phyloP scores from a whole-genome alignment of 2,329 filamentous ascomycete species.

The Phialophora tarda region DNA sequence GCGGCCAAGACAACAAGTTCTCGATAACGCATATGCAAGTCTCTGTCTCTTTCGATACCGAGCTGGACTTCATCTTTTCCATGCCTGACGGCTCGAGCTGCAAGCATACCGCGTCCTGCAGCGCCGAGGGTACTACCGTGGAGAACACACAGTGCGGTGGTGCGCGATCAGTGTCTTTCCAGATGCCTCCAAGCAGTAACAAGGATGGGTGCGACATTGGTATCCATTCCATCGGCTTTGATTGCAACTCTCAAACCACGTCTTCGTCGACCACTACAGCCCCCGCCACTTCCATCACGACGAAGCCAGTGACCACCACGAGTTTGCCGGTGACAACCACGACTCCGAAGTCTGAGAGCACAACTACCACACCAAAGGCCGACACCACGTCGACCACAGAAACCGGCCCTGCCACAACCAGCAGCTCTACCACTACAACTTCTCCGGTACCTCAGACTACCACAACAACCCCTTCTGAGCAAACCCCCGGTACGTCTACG shows the following conservation, averaged over 20 bases:
- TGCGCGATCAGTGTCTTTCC: conserved; percentile 78
- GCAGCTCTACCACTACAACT: conserved; percentile 1
- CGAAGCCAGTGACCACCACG: conserved; percentile 48
- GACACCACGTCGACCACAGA: neutral
- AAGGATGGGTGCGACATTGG: conserved; percentile 71
- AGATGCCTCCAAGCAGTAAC: conserved; percentile 61
- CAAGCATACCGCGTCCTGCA: conserved; percentile 76
- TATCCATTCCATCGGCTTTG: conserved; percentile 75
- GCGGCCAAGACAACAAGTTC: conserved; percentile 64
- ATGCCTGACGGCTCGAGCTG: conserved; percentile 84
- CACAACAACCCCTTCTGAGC: conserved; percentile 17
- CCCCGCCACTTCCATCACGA: conserved; percentile 48
- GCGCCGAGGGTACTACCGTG: conserved; percentile 69
- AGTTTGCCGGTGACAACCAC: conserved; percentile 27
- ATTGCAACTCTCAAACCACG: conserved; percentile 60
- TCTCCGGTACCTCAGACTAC: conserved; percentile 2
- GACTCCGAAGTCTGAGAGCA: conserved; percentile 15
- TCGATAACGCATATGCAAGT: conserved; percentile 78
- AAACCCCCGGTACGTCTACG: conserved; percentile 12
- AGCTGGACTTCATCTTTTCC: conserved; percentile 82
- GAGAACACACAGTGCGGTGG: conserved; percentile 91
- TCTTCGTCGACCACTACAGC: conserved; percentile 49
- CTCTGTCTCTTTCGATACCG: conserved; percentile 73
- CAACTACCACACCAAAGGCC: conserved; percentile 20
- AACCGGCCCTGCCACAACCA: neutral